Evolutionary conservation across 345 rosid genomes (phyloP).

Genomic region (Rhodamnia rubescens): DNA sequence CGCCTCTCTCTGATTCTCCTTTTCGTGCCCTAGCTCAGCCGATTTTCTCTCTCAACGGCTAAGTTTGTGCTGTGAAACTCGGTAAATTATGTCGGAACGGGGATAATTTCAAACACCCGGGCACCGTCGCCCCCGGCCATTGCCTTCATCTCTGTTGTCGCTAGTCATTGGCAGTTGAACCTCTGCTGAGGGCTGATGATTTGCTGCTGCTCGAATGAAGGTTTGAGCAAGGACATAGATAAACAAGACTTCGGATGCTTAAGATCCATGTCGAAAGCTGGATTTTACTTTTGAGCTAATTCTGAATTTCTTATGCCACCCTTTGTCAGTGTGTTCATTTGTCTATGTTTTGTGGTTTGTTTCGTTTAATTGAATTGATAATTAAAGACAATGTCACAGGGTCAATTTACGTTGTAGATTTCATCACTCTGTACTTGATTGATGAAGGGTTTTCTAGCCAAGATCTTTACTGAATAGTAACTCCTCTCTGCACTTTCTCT

Average conservation of each 20-base stretch:
- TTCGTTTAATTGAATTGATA: not conserved
- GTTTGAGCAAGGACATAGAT: not conserved
- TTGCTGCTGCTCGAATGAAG: not conserved
- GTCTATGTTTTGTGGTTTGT: not conserved
- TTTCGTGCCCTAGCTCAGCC: not conserved
- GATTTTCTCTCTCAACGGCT: not conserved
- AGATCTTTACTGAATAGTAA: not conserved
- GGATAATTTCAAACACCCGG: not conserved
- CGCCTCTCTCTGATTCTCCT: not conserved
- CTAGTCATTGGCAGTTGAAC: not conserved
- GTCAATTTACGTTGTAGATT: not conserved
- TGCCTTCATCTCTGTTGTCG: not conserved
- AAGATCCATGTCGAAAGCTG: not conserved
- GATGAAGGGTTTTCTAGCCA: not conserved
- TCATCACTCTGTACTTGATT: not conserved
- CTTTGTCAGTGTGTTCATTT: not conserved
- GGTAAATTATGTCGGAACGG: not conserved
- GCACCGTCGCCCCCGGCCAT: not conserved
- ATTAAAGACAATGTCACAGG: not conserved
- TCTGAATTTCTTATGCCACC: not conserved
- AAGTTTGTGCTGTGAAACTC: not conserved
- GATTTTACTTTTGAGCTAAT: not conserved
- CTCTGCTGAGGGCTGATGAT: not conserved
- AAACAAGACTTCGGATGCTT: not conserved
- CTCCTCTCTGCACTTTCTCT: not conserved